Evolutionary conservation across 164 flowering plant species (phyloP).

Genomic region (Liriodendron chinense): DNA sequence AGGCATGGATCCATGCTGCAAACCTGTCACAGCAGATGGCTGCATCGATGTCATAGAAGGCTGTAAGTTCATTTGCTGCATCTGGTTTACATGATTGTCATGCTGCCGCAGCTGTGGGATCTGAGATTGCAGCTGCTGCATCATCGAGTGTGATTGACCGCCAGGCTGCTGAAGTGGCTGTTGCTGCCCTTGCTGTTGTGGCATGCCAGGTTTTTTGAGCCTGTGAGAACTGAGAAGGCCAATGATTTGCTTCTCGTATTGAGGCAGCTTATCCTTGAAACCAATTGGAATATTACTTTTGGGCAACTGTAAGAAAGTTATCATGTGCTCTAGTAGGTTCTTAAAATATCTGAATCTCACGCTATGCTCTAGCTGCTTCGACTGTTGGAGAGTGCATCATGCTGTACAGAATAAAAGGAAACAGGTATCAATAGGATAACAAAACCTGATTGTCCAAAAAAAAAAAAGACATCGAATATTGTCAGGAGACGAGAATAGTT

Average conservation of each 20-base stretch:
- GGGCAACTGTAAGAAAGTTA: slow-evolving; percentile 45
- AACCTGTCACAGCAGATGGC: slow-evolving; percentile 33
- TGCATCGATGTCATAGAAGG: slow-evolving; percentile 47
- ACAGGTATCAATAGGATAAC: neutral
- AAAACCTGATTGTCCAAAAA: neutral
- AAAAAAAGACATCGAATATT: too few relatives aligned
- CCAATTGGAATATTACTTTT: slow-evolving; percentile 36
- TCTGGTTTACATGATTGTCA: slow-evolving; percentile 68
- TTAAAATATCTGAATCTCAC: slow-evolving; percentile 50
- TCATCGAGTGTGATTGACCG: slow-evolving; percentile 48
- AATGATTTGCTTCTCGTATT: slow-evolving; percentile 66
- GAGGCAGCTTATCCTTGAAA: slow-evolving; percentile 58
- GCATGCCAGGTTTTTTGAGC: slow-evolving; percentile 41
- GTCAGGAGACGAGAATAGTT: neutral
- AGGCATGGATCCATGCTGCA: slow-evolving; percentile 53
- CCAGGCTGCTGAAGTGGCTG: slow-evolving; percentile 46
- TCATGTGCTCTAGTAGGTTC: slow-evolving; percentile 51
- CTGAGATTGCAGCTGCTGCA: slow-evolving; percentile 57
- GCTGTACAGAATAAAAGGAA: slow-evolving; percentile 29
- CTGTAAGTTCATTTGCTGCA: slow-evolving; percentile 55
- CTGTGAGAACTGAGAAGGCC: slow-evolving; percentile 40
- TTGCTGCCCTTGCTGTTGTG: slow-evolving; percentile 49
- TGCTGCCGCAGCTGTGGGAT: slow-evolving; percentile 52
- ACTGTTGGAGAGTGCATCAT: slow-evolving; percentile 59
- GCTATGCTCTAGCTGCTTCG: slow-evolving; percentile 55